Conservation (phyloP, 1,284 basidiomycete species). For the Agaricales sp. region DNA sequence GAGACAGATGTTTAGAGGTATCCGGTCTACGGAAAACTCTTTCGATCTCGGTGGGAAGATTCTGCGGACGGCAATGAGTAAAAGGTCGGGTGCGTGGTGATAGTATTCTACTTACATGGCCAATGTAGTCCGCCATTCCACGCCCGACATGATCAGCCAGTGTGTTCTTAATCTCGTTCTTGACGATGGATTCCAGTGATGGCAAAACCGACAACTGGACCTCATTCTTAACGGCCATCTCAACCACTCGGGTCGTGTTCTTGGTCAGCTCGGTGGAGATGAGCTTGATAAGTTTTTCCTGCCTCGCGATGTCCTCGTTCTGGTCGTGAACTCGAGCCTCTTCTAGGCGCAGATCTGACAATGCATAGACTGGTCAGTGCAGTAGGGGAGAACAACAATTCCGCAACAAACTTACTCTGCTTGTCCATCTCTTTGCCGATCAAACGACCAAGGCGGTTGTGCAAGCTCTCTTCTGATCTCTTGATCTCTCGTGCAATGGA, state of each 20-base stretch:
- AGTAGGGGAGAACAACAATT: constrained; percentile 6
- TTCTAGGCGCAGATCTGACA: constrained; percentile 67
- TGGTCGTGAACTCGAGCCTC: constrained; percentile 68
- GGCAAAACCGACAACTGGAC: constrained; percentile 74
- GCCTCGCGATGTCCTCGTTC: constrained; percentile 65
- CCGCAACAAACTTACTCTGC: constrained; percentile 55
- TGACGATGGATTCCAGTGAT: constrained; percentile 68
- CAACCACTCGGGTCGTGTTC: constrained; percentile 77
- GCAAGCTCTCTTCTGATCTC: constrained; percentile 71
- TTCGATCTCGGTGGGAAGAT: constrained; percentile 66
- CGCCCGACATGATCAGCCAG: constrained; percentile 67
- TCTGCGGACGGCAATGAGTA: constrained; percentile 31
- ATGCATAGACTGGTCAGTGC: constrained; percentile 7
- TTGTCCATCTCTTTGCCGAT: constrained; percentile 80
- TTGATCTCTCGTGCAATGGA: constrained; percentile 62
- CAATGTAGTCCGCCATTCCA: constrained; percentile 61
- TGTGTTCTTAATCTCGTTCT: constrained; percentile 63
- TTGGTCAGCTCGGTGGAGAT: constrained; percentile 76
- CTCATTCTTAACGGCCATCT: constrained; percentile 73
- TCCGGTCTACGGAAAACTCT: constrained; percentile 67
- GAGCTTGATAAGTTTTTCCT: constrained; percentile 78
- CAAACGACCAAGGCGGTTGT: constrained; percentile 59
- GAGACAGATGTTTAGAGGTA: constrained; percentile 62
- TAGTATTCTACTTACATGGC: constrained; percentile 38
- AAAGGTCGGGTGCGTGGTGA: constrained; percentile 9